Evolutionary conservation across 2,329 filamentous ascomycete genomes (phyloP), one percentile per base, ranked within the genome.

Genomic region (Annulohypoxylon truncatum): DNA sequence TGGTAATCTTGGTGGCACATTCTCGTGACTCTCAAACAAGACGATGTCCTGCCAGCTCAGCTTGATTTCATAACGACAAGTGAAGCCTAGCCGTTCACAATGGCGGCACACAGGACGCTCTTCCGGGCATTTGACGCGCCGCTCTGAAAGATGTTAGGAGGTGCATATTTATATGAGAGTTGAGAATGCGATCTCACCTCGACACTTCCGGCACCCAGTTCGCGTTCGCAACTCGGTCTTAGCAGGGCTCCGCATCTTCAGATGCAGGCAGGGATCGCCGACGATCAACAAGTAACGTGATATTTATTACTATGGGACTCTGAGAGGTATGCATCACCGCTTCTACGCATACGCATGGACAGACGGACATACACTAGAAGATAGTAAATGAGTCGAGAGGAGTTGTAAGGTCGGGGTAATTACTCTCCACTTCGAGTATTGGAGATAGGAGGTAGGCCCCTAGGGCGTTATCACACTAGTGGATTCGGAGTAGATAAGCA

Each of bases 81-180:
- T 46, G 48, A 69, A 67, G 9, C 71, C 69, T 12, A 72, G 51
- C 22, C 67, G 51, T 67, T 66, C 35, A 29, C 73, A 73, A 31
- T 70, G 66, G 4, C 52, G 31, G 56, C 72, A 74, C 29, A 67
- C 51, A 1, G 73, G 72, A 7, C 61, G 68, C 46, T 73, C 65
- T 44, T 74, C 72, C 46, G 71, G 70, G 33, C 71, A 74, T 60
- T 74, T 74, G 24, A 74, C 71, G 24, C 72, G 66, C 26, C 72
- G 61, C 26, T 71, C 61, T 68, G 26, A 18, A 9, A 42, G n/a
- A 4, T 38, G 8, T 67, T 24, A 67, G 52, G 47, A 29, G 12
- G 24, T 28, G 15, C 13, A 20, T n/a, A 6, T 3, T 20, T 35
- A 15, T 7, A 50, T 31, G 51, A 58, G 48, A 28, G 33, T 35